A percentile compares a stretch with the other conserved stretches of the same genome.
Conservation (phyloP, 352 stramenopile species). For the Globisporangium barbulae region DNA sequence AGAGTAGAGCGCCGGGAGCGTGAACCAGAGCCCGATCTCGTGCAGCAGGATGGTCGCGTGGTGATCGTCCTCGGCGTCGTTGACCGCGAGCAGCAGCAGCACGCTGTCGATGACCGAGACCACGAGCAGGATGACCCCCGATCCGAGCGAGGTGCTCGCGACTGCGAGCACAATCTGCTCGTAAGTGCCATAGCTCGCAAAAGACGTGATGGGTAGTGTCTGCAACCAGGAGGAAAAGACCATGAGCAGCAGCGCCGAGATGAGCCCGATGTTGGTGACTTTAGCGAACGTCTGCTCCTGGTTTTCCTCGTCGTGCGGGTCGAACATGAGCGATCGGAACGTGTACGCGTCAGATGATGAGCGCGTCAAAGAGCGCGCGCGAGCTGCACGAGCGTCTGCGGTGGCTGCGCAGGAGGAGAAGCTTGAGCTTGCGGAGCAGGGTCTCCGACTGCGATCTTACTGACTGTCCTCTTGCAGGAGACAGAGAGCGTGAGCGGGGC, state of each 20-base stretch:
- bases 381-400: background rate
- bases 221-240: background rate
- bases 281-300: background rate
- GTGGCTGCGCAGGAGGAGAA: background rate
- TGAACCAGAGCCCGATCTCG: background rate
- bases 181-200: background rate
- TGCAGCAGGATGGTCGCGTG: background rate
- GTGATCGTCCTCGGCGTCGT: background rate
- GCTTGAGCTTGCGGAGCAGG: background rate
- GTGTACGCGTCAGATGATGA: background rate
- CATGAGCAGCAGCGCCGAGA: background rate
- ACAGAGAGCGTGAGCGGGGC: too few relatives aligned
- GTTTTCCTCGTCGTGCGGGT: background rate
- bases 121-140: background rate
- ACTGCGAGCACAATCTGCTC: background rate
- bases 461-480: too few relatives aligned
- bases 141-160: background rate
- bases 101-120: background rate
- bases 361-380: background rate
- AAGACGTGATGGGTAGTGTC: background rate
- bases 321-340: background rate
- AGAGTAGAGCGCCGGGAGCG: background rate
- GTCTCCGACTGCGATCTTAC: background rate
- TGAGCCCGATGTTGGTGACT: background rate
- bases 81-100: background rate